Evolutionary conservation across 2,329 filamentous ascomycete genomes (phyloP).

Genomic region (Helicocarpus griseus): DNA sequence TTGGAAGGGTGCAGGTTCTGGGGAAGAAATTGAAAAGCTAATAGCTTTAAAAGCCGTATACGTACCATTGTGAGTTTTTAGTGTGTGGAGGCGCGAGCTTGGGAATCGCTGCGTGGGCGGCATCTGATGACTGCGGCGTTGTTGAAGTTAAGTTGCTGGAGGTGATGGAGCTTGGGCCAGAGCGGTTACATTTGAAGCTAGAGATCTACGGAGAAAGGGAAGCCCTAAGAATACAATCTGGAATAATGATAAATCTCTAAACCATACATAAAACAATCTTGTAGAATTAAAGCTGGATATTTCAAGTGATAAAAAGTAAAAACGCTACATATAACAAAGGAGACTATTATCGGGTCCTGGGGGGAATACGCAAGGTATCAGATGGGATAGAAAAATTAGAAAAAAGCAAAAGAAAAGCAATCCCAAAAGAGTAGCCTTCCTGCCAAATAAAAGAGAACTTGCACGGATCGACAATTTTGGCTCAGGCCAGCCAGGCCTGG

Average conservation of each 20-base stretch:
- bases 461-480: constrained; percentile 3
- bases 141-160: neutral
- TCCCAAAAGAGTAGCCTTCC: constrained; percentile 19
- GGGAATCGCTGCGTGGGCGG: constrained; percentile 25
- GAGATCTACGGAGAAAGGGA: neutral
- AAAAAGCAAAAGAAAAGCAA: constrained; percentile 20
- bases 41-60: neutral
- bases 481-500: constrained; percentile 3
- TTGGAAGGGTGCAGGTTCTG: neutral
- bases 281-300: constrained; percentile 20
- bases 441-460: constrained; percentile 8
- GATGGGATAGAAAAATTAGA: constrained; percentile 15
- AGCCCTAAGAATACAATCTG: neutral
- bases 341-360: constrained; percentile 29
- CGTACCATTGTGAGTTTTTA: constrained; percentile 37
- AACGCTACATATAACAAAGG: constrained; percentile 30
- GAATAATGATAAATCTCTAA: neutral
- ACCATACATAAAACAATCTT: constrained; percentile 4
- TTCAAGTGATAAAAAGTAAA: constrained; percentile 7
- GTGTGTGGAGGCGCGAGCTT: constrained; percentile 30
- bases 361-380: constrained; percentile 34
- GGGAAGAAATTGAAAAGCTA: neutral
- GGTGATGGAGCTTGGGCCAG: neutral
- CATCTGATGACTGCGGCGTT: neutral
- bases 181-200: neutral